These are phyloP conservation scores for Globisporangium radiosum DNA, from an alignment of 352 stramenopile genomes.

Conservation along the genomic window DNA sequence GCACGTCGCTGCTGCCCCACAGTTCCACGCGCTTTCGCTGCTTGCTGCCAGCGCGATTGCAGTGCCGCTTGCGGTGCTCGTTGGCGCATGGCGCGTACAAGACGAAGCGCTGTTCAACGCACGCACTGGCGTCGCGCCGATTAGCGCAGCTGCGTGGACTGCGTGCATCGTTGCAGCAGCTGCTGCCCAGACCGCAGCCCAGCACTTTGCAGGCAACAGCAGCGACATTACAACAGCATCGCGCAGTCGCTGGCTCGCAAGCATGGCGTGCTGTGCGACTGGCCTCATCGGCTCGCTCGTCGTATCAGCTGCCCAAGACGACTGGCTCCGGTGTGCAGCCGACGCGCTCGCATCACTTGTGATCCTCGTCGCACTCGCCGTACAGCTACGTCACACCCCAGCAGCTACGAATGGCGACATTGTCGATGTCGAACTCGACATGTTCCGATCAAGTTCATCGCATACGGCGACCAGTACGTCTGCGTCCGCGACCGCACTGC, in stretches of 20 bases:
- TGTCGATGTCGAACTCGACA: slow-evolving; percentile 32
- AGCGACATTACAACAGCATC: slow-evolving; percentile 1
- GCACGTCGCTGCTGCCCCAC: slow-evolving; percentile 17
- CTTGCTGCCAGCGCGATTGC: slow-evolving; percentile 8
- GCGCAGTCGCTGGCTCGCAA: slow-evolving; percentile 21
- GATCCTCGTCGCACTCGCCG: slow-evolving; percentile 45
- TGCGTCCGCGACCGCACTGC: slow-evolving; percentile 1
- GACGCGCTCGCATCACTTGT: slow-evolving; percentile 31
- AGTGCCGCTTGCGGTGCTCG: slow-evolving; percentile 22
- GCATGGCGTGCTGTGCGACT: slow-evolving; percentile 33
- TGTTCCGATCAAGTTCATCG: slow-evolving; percentile 20
- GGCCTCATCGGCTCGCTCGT: slow-evolving; percentile 34
- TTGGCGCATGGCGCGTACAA: slow-evolving; percentile 11
- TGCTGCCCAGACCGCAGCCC: slow-evolving; percentile 9
- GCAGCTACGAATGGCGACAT: slow-evolving; percentile 10
- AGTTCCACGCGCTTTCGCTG: slow-evolving; percentile 37
- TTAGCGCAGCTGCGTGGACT: slow-evolving; percentile 5
- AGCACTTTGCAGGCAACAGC: slow-evolving; percentile 16
- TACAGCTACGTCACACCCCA: slow-evolving; percentile 16
- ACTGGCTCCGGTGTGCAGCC: slow-evolving; percentile 43
- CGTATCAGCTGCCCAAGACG: slow-evolving; percentile 30
- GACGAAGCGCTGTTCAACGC: slow-evolving; percentile 13
- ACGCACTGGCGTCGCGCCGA: neutral
- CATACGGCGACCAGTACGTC: neutral
- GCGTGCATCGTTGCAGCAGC: slow-evolving; percentile 8